Conservation (phyloP, 2,329 filamentous ascomycete genomes). For the Rutstroemia sydowiana region DNA sequence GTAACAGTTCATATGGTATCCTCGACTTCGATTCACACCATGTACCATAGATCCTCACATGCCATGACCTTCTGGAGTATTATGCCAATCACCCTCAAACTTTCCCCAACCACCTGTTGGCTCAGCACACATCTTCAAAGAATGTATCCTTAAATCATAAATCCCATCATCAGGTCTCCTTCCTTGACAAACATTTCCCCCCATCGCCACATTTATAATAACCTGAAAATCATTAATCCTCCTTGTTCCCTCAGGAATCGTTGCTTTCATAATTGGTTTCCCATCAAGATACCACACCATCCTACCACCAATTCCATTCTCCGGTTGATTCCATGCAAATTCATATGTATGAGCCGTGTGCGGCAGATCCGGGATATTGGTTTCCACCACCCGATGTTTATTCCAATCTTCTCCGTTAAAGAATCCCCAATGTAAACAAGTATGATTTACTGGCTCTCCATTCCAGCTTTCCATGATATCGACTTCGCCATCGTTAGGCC, state of each 20-base stretch:
- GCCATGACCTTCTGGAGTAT: constrained; percentile 10
- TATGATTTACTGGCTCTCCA: constrained; percentile 46
- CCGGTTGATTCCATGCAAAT: constrained; percentile 48
- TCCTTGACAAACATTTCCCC: constrained; percentile 50
- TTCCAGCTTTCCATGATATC: constrained; percentile 59
- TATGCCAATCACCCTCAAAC: constrained; percentile 45
- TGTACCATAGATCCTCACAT: background rate
- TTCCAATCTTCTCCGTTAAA: constrained; percentile 45
- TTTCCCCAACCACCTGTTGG: constrained; percentile 47
- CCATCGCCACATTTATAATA: constrained; percentile 55
- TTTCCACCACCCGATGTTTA: constrained; percentile 50
- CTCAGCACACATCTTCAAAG: constrained; percentile 44
- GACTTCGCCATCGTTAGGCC: constrained; percentile 53
- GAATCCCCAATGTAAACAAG: constrained; percentile 53
- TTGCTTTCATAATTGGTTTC: constrained; percentile 47
- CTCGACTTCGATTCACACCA: background rate
- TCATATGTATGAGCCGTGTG: constrained; percentile 43
- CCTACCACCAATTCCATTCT: constrained; percentile 35
- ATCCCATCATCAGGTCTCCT: constrained; percentile 43
- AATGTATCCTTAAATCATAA: constrained; percentile 50
- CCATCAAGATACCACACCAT: constrained; percentile 55
- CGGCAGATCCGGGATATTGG: constrained; percentile 41
- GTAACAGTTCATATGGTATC: too few species aligned
- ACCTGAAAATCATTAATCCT: constrained; percentile 49
- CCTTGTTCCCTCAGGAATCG: constrained; percentile 44